Evolutionary conservation across 176 grass and related monocot genomes (phyloP).

Genomic region (Avena sativa): DNA sequence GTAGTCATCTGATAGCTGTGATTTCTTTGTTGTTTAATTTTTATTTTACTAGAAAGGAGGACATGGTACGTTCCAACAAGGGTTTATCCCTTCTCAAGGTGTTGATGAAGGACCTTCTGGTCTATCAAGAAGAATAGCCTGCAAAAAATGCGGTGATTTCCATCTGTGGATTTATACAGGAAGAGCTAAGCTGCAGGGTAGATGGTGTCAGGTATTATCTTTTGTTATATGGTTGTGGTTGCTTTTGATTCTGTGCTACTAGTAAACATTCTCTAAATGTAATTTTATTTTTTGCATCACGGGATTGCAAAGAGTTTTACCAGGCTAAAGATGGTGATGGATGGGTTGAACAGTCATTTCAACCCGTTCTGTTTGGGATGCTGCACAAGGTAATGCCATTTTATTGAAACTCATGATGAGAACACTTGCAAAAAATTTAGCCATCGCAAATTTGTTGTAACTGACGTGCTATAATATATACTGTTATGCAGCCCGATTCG

Average conservation of each 20-base stretch:
- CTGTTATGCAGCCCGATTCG: constrained; percentile 68
- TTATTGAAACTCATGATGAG: constrained; percentile 28
- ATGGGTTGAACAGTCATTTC: constrained; percentile 97
- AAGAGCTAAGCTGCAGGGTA: constrained; percentile 86
- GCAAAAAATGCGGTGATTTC: constrained; percentile 87
- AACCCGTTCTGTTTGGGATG: constrained; percentile 83
- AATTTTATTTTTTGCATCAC: not conserved
- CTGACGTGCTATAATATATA: constrained; percentile 38
- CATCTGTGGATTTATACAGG: constrained; percentile 90
- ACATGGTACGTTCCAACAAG: constrained; percentile 70
- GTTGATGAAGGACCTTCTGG: constrained; percentile 71
- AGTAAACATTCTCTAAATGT: constrained; percentile 15
- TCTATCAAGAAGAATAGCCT: constrained; percentile 90
- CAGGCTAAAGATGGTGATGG: constrained; percentile 99
- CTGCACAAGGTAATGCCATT: constrained; percentile 69
- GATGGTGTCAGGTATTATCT: constrained; percentile 94
- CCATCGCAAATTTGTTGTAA: constrained; percentile 32
- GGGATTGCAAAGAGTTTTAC: constrained; percentile 99
- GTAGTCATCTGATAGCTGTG: constrained; percentile 10
- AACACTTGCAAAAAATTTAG: not conserved
- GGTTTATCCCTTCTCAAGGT: constrained; percentile 80
- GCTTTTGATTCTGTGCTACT: constrained; percentile 24
- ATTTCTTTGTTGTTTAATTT: constrained; percentile 34
- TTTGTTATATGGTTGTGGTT: constrained; percentile 16
- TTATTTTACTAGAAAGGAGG: constrained; percentile 70